phyloP scores from a whole-genome alignment of 2,329 filamentous ascomycete genomes.

The Trichoderma koningiopsis region DNA sequence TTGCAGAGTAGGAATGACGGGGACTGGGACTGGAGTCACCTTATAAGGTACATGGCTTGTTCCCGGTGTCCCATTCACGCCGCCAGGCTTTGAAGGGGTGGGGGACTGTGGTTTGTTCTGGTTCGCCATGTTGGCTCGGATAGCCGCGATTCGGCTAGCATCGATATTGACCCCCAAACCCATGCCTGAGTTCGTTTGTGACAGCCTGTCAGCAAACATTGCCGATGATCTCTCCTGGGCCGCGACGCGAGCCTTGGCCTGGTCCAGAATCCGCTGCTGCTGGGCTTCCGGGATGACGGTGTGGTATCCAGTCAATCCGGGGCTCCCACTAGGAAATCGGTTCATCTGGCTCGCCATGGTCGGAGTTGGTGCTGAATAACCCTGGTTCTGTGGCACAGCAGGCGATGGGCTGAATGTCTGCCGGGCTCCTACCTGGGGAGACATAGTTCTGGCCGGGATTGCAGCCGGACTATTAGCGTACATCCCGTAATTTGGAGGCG shows the following conservation, averaged over 20 bases:
- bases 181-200: conserved; percentile 52
- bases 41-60: conserved; percentile 41
- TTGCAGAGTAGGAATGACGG: conserved; percentile 44
- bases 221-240: conserved; percentile 47
- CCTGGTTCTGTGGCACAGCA: conserved; percentile 40
- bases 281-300: conserved; percentile 53
- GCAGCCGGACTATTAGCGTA: conserved; percentile 48
- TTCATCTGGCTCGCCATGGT: conserved; percentile 37
- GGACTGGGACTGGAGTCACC: conserved; percentile 49
- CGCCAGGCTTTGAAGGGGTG: conserved; percentile 35
- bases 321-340: conserved; percentile 41
- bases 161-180: conserved; percentile 39
- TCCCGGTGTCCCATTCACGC: conserved; percentile 42
- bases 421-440: conserved; percentile 47
- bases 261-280: conserved; percentile 54
- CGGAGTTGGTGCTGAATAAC: conserved; percentile 38
- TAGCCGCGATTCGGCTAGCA: conserved; percentile 37
- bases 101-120: conserved; percentile 44
- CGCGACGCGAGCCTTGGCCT: conserved; percentile 52
- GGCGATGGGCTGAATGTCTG: conserved; percentile 46
- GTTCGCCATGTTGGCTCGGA: conserved; percentile 42
- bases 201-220: conserved; percentile 46
- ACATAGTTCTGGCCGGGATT: conserved; percentile 47
- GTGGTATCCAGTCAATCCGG: conserved; percentile 50
- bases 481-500: conserved; percentile 41